Evolutionary conservation across 2,329 filamentous ascomycete species (phyloP).

Genomic region (Hortaea sp.): DNA sequence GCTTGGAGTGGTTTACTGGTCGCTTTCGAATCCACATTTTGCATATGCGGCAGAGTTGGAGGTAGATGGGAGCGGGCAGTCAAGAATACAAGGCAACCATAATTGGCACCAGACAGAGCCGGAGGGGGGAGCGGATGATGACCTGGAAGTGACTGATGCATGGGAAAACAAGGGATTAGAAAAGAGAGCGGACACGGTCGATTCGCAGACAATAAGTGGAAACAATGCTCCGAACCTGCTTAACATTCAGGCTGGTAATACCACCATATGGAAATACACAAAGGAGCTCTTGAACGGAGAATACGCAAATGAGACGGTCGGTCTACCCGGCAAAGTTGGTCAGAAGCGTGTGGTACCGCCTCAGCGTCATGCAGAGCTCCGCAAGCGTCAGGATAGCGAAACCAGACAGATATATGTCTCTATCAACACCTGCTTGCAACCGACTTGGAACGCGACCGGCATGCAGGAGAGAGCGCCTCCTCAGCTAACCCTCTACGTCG

Average conservation of each 20-base stretch:
- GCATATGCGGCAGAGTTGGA: conserved; percentile 52
- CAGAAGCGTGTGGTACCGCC: conserved; percentile 4
- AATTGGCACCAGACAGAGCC: conserved; percentile 38
- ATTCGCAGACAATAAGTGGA: conserved; percentile 15
- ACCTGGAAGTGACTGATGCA: conserved; percentile 25
- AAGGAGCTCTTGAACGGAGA: conserved; percentile 43
- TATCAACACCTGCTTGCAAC: conserved; percentile 77
- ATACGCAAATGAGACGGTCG: conserved; percentile 19
- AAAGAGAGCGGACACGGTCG: conserved; percentile 21
- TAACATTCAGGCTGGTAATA: conserved; percentile 54
- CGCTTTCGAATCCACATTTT: conserved; percentile 49
- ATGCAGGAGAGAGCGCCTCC: conserved; percentile 39
- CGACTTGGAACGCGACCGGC: conserved; percentile 43
- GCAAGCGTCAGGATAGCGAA: conserved; percentile 13
- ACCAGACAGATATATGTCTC: conserved; percentile 61
- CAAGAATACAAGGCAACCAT: conserved; percentile 35
- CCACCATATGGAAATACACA: conserved; percentile 55
- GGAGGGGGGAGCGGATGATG: conserved; percentile 18
- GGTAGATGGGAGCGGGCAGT: conserved; percentile 15
- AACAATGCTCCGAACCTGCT: conserved; percentile 56
- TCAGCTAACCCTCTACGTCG: conserved; percentile 71
- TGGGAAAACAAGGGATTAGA: neutral
- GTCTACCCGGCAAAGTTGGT: conserved; percentile 18
- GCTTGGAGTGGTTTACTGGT: conserved; percentile 50
- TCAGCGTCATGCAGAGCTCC: conserved; percentile 14